phyloP scores from a whole-genome alignment of 164 flowering plant species.

The Kingdonia uniflora region DNA sequence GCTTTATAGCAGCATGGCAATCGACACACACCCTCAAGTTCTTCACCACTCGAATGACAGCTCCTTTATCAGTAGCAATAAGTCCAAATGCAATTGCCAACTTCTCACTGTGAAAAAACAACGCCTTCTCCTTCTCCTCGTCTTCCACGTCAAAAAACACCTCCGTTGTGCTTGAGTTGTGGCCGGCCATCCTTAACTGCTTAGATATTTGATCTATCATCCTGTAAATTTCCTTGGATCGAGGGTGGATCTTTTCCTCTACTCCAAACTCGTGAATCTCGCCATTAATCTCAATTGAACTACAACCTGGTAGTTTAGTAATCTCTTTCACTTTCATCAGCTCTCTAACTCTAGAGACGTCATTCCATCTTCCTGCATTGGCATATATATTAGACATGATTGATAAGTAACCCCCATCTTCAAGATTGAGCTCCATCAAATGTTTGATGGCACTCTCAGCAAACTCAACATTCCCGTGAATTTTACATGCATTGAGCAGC shows the following conservation, averaged over 20 bases:
- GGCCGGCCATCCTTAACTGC: conserved; percentile 23
- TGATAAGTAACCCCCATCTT: conserved; percentile 13
- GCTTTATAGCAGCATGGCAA: conserved; percentile 32
- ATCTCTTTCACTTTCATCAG: conserved; percentile 26
- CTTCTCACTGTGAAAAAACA: conserved; percentile 34
- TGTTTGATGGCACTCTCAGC: conserved; percentile 16
- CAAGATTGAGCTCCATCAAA: conserved; percentile 8
- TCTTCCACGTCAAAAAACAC: conserved; percentile 36
- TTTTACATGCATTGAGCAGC: conserved; percentile 27
- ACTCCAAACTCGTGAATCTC: conserved; percentile 31
- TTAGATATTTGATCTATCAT: conserved; percentile 29
- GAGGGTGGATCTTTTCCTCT: conserved; percentile 25
- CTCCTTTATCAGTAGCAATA: conserved; percentile 14
- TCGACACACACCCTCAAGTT: conserved; percentile 33
- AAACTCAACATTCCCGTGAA: conserved; percentile 21
- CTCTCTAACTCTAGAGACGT: conserved; percentile 21
- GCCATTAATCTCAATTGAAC: conserved; percentile 21
- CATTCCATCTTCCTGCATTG: conserved; percentile 32
- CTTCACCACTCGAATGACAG: conserved; percentile 26
- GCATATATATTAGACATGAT: conserved; percentile 35
- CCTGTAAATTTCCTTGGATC: conserved; percentile 18
- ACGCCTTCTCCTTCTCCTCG: conserved; percentile 30
- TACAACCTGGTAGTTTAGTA: conserved; percentile 22
- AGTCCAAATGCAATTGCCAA: conserved; percentile 37
- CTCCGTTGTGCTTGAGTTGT: conserved; percentile 23